Evolutionary conservation across 805 yeast species (phyloP).

Genomic region (Zygotorulaspora danielsina): DNA sequence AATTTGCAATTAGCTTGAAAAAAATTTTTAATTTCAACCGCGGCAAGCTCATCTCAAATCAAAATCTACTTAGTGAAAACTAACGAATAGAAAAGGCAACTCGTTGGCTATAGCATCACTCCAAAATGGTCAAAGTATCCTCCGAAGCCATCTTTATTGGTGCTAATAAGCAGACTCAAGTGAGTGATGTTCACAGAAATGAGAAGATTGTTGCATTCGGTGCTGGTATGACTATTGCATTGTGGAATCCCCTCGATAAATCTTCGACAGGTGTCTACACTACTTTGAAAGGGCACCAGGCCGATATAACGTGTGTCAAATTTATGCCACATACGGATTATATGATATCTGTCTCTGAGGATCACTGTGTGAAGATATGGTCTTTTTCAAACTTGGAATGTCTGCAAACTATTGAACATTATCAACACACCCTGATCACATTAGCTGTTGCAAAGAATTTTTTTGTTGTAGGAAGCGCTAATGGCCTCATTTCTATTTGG

Average conservation of each 20-base stretch:
- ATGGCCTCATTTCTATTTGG: conserved; percentile 58
- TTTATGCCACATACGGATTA: conserved; percentile 45
- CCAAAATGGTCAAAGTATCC: conserved; percentile 9
- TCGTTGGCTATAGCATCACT: too few relatives aligned
- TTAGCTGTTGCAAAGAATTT: conserved; percentile 43
- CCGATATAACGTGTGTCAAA: conserved; percentile 63
- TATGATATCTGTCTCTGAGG: conserved; percentile 66
- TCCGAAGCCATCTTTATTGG: conserved; percentile 64
- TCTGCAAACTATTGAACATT: conserved; percentile 38
- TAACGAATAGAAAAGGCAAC: too few relatives aligned
- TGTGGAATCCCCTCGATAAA: conserved; percentile 57
- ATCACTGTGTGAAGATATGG: conserved; percentile 62
- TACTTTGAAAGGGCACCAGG: conserved; percentile 59
- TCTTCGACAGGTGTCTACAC: conserved; percentile 44
- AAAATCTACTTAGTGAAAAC: too few relatives aligned
- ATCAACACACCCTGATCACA: conserved; percentile 51
- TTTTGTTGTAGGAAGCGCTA: conserved; percentile 60
- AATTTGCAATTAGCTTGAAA: not conserved
- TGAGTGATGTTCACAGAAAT: conserved; percentile 46
- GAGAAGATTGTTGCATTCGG: conserved; percentile 60
- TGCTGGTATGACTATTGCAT: conserved; percentile 59
- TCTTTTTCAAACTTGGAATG: conserved; percentile 27
- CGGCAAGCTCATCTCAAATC: conserved; percentile 6
- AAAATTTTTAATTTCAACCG: conserved; percentile 4
- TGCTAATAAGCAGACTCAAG: conserved; percentile 62